Evolutionary conservation across 495 filamentous ascomycete species (phyloP).

Genomic region (Emericellopsis terricola): DNA sequence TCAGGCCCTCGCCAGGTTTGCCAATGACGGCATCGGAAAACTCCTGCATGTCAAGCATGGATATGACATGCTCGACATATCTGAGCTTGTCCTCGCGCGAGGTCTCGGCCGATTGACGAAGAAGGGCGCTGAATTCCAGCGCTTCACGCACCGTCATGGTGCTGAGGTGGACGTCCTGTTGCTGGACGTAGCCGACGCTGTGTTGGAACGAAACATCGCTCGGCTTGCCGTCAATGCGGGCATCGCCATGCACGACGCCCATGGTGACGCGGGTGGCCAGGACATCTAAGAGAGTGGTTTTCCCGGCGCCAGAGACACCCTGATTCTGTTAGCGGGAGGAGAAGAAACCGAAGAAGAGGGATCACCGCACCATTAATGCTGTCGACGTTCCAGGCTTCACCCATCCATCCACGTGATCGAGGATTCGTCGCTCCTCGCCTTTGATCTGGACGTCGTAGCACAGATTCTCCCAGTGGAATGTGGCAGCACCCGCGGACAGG

Average conservation of each 20-base stretch:
- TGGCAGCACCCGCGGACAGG: too few species aligned
- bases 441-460: conserved; percentile 64
- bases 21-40: conserved; percentile 72
- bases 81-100: conserved; percentile 54
- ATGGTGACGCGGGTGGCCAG: conserved; percentile 58
- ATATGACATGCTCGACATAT: conserved; percentile 79
- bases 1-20: conserved; percentile 43
- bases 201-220: conserved; percentile 59
- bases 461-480: conserved; percentile 60
- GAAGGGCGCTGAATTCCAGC: conserved; percentile 58
- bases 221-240: conserved; percentile 60
- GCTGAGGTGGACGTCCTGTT: conserved; percentile 70
- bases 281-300: conserved; percentile 47
- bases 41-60: conserved; percentile 66
- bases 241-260: conserved; percentile 53
- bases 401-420: conserved; percentile 59
- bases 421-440: conserved; percentile 35
- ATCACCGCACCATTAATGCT: conserved; percentile 57
- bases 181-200: conserved; percentile 69
- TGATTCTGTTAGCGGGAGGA: too few species aligned
- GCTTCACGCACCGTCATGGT: conserved; percentile 79
- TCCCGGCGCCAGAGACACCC: conserved; percentile 72
- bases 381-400: conserved; percentile 66
- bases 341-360: too few species aligned
- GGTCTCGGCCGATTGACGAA: conserved; percentile 54